Percentiles rank a stretch among this genome's conserved stretches.
Conservation (phyloP, 2,329 filamentous ascomycete species). For the Penicillium sp. region DNA sequence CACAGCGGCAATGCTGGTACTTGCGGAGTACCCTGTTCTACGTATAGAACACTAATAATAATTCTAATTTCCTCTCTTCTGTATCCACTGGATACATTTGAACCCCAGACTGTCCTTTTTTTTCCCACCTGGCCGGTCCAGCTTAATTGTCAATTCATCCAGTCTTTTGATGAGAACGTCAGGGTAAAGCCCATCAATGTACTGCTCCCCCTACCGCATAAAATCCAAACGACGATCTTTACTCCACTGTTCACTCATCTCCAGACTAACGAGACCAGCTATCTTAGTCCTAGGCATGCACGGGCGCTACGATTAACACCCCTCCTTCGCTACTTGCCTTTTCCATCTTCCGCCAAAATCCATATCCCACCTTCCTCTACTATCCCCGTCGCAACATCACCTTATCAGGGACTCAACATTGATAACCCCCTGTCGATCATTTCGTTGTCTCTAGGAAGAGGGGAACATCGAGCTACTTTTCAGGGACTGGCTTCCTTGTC, state of each 20-base stretch:
- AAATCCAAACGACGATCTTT: conserved; percentile 1
- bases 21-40: background rate
- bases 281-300: conserved; percentile 3
- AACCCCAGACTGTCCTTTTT: conserved; percentile 1
- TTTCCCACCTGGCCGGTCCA: background rate
- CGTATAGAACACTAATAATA: background rate
- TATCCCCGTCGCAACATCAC: background rate
- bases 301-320: conserved; percentile 6
- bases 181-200: background rate
- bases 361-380: conserved; percentile 12
- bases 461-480: background rate
- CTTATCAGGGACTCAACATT: background rate
- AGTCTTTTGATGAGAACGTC: background rate
- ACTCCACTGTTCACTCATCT: background rate
- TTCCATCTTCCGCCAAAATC: conserved; percentile 3
- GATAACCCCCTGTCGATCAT: conserved; percentile 22
- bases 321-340: conserved; percentile 6
- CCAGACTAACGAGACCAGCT: background rate
- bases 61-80: background rate
- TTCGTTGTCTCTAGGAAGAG: background rate
- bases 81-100: background rate
- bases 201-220: background rate
- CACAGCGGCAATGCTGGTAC: background rate
- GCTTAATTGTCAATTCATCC: conserved; percentile 3
- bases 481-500: conserved; percentile 17